Conservation (phyloP, 2,329 filamentous ascomycete species). For the Harringtonia aguacate region DNA sequence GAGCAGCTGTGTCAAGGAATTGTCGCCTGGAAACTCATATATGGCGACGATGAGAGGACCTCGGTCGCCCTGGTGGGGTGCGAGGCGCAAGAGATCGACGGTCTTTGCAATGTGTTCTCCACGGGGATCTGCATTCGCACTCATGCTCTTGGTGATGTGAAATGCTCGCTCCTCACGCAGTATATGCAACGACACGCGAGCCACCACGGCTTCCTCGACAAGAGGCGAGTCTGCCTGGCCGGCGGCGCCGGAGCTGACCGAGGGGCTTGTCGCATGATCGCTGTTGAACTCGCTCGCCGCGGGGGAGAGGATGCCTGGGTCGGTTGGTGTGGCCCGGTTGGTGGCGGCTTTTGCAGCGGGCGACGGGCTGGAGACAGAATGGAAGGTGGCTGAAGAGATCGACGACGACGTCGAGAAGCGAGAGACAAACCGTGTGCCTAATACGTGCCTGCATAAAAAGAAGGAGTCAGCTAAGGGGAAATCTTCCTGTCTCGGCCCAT, state of each 20-base stretch:
- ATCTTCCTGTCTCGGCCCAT: no score
- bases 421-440: conserved; percentile 49
- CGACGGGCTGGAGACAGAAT: conserved; percentile 32
- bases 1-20: conserved; percentile 59
- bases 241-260: conserved; percentile 13
- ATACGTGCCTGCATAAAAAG: conserved; percentile 45
- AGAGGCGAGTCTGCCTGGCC: conserved; percentile 33
- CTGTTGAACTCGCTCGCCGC: conserved; percentile 27
- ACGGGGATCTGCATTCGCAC: conserved; percentile 58
- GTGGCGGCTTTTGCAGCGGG: conserved; percentile 30
- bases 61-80: conserved; percentile 57
- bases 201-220: conserved; percentile 59
- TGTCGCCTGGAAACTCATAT: conserved; percentile 66
- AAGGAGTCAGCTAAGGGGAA: neutral
- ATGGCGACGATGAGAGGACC: conserved; percentile 67
- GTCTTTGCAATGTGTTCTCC: conserved; percentile 70
- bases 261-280: conserved; percentile 24
- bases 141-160: conserved; percentile 67
- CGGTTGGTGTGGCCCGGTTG: conserved; percentile 31
- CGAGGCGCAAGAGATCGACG: conserved; percentile 66
- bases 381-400: conserved; percentile 13
- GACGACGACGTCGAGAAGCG: conserved; percentile 32
- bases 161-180: conserved; percentile 80
- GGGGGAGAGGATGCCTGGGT: conserved; percentile 19
- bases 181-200: conserved; percentile 71